A percentile compares a stretch with the other conserved stretches of the same genome.
Conservation (phyloP, 805 yeast species). For the Komagataella ulmi region DNA sequence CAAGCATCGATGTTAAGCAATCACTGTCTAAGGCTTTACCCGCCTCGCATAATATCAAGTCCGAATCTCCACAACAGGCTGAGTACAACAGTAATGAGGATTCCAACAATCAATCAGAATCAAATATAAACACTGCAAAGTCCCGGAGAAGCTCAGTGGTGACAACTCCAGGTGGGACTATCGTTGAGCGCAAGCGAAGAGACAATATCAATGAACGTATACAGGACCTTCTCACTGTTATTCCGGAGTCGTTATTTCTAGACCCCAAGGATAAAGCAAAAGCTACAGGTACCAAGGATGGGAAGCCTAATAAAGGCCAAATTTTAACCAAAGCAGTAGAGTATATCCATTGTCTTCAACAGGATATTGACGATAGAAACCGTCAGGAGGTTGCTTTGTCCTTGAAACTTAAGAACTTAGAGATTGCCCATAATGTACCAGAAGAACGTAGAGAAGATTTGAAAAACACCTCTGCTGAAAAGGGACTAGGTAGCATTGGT, state of each 20-base stretch:
- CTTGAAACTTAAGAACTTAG: conserved; percentile 41
- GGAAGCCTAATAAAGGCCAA: conserved; percentile 79
- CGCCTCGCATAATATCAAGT: background rate
- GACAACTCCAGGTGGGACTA: conserved; percentile 7
- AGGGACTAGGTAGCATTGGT: conserved; percentile 63
- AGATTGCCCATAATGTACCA: conserved; percentile 27
- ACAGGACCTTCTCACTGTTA: conserved; percentile 27
- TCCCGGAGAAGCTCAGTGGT: conserved; percentile 8
- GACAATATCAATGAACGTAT: conserved; percentile 48
- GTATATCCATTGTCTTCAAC: conserved; percentile 54
- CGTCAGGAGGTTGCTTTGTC: conserved; percentile 66
- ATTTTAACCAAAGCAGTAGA: conserved; percentile 65
- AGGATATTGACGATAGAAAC: conserved; percentile 64
- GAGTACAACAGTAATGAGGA: conserved; percentile 15
- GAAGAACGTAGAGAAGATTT: conserved; percentile 25
- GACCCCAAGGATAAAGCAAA: conserved; percentile 31
- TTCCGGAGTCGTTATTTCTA: conserved; percentile 21
- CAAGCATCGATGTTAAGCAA: background rate
- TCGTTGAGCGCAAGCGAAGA: conserved; percentile 31
- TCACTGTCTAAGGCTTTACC: conserved; percentile 1
- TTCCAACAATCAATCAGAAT: conserved; percentile 16
- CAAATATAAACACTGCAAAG: conserved; percentile 1
- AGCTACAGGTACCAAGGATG: conserved; percentile 65
- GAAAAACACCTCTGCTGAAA: conserved; percentile 66
- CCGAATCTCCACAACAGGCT: background rate